These are phyloP conservation scores for Trametes cinnabarina DNA, from an alignment of 768 basidiomycete species.

Conservation along the genomic window DNA sequence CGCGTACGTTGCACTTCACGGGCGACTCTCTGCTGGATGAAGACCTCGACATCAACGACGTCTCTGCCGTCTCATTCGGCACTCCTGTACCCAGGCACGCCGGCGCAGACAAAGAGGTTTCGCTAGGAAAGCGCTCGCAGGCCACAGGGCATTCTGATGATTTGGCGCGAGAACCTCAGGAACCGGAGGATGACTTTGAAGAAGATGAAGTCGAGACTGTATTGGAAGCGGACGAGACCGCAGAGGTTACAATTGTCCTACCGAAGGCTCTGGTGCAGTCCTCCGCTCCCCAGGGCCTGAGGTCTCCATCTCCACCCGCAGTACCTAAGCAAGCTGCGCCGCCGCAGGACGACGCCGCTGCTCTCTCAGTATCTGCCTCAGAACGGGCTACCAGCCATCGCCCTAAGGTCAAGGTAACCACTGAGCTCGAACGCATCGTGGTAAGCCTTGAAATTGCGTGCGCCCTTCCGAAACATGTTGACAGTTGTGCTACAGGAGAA, in stretches of 20 bases:
- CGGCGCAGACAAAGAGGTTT: background rate
- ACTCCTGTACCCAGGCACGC: slow-evolving; percentile 34
- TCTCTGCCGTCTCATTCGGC: slow-evolving; percentile 38
- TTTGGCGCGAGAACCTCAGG: background rate
- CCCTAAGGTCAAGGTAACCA: slow-evolving; percentile 51
- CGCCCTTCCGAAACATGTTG: background rate
- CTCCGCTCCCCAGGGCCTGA: background rate
- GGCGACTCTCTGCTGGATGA: slow-evolving; percentile 64
- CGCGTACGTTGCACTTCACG: slow-evolving; percentile 60
- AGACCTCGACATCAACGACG: slow-evolving; percentile 50
- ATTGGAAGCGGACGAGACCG: slow-evolving; percentile 10
- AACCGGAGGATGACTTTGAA: background rate
- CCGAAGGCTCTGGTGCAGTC: background rate
- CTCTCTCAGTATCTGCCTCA: background rate
- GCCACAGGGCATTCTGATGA: background rate
- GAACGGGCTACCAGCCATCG: slow-evolving; percentile 6
- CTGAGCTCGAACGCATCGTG: slow-evolving; percentile 61
- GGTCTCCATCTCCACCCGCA: background rate
- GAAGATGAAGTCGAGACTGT: slow-evolving; percentile 14
- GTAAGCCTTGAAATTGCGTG: slow-evolving; percentile 33
- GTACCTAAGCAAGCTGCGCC: background rate
- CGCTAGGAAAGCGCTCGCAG: background rate
- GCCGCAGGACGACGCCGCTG: background rate
- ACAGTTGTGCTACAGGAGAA: slow-evolving; percentile 45
- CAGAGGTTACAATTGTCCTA: slow-evolving; percentile 1